Conservation (phyloP, 2,329 filamentous ascomycete genomes). For the Ophiocordyceps sinensis region DNA sequence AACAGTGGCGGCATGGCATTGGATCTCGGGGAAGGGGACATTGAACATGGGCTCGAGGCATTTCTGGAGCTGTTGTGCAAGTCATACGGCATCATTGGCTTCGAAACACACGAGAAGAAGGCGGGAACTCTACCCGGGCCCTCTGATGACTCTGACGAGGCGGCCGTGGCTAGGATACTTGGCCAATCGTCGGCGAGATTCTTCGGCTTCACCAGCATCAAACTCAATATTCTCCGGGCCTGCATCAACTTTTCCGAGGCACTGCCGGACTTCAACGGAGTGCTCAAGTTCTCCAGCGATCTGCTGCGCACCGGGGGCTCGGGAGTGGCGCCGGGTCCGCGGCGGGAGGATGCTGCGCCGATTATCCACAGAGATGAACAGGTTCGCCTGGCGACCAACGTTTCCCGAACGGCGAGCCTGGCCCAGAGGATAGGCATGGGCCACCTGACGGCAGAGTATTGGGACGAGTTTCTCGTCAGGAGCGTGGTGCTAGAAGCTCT, state of each 20-base stretch:
- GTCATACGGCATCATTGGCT: slow-evolving; percentile 48
- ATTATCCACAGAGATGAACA: slow-evolving; percentile 72
- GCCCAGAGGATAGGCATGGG: slow-evolving; percentile 59
- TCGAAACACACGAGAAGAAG: slow-evolving; percentile 21
- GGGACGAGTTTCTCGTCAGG: slow-evolving; percentile 90
- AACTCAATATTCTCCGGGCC: slow-evolving; percentile 74
- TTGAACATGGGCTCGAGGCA: slow-evolving; percentile 50
- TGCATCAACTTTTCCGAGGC: slow-evolving; percentile 92
- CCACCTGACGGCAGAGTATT: slow-evolving; percentile 69
- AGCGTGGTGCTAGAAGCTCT: slow-evolving; percentile 56
- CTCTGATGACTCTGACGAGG: slow-evolving; percentile 33
- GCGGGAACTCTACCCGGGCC: slow-evolving; percentile 6
- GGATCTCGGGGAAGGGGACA: slow-evolving; percentile 48
- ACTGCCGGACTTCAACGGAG: slow-evolving; percentile 77
- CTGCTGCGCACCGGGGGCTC: slow-evolving; percentile 71
- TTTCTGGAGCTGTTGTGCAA: slow-evolving; percentile 46
- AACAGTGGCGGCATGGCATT: slow-evolving; percentile 37
- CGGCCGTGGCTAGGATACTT: slow-evolving; percentile 41
- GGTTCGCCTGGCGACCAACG: slow-evolving; percentile 66
- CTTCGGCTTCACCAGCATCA: slow-evolving; percentile 68
- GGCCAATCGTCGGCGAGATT: slow-evolving; percentile 41
- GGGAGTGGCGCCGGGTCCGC: slow-evolving; percentile 58
- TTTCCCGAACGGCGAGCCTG: slow-evolving; percentile 69
- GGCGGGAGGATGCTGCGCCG: slow-evolving; percentile 54
- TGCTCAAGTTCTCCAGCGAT: slow-evolving; percentile 76